phyloP scores from a whole-genome alignment of 2,329 filamentous ascomycete species.

The Colletotrichum sp. region DNA sequence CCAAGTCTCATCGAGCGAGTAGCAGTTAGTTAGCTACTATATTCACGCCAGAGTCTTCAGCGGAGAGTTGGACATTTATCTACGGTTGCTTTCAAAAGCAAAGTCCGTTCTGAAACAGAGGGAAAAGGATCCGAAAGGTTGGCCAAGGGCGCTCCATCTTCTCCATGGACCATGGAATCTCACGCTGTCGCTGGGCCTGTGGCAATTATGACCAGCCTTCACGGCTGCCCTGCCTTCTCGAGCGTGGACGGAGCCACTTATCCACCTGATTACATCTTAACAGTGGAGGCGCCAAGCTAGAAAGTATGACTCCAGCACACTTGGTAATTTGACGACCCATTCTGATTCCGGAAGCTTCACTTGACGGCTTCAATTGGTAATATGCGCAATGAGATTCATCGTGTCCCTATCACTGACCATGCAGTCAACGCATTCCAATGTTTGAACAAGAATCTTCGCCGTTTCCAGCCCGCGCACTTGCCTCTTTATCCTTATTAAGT shows the following conservation, averaged over 20 bases:
- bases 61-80: background rate
- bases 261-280: background rate
- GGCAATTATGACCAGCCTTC: rapidly evolving
- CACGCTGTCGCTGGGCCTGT: background rate
- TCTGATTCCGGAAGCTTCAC: background rate
- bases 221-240: too few species aligned
- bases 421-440: background rate
- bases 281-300: background rate
- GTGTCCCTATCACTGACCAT: background rate
- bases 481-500: too few species aligned
- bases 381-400: background rate
- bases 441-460: background rate
- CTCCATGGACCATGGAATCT: background rate
- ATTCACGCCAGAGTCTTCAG: too few species aligned
- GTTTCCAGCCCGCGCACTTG: too few species aligned
- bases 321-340: background rate
- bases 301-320: background rate
- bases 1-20: too few species aligned
- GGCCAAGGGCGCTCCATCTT: background rate
- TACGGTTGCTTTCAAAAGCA: background rate
- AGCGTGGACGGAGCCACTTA: background rate
- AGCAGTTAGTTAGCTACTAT: too few species aligned
- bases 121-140: background rate
- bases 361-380: background rate
- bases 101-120: too few species aligned